Conservation (phyloP, 331 rosid species). For the Spiraea crenata region DNA sequence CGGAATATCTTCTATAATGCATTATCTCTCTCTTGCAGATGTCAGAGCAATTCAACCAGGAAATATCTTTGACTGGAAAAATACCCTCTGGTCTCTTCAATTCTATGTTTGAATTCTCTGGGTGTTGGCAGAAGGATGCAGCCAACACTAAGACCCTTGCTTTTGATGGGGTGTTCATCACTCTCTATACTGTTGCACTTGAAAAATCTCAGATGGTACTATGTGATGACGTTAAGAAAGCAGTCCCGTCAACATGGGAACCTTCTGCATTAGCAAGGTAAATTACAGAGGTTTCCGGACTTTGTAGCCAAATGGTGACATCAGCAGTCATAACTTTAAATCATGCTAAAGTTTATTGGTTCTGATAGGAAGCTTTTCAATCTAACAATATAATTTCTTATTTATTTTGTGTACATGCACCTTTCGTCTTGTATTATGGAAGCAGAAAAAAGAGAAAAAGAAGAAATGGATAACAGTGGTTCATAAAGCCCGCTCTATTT, state of each 20-base stretch:
- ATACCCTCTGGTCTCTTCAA: slow-evolving; percentile 97
- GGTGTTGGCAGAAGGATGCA: slow-evolving; percentile 99
- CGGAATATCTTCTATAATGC: not conserved
- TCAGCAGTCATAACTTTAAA: not conserved
- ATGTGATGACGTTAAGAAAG: slow-evolving; percentile 57
- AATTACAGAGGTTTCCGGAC: slow-evolving; percentile 21
- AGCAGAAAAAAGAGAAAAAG: not conserved
- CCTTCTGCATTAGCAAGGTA: slow-evolving; percentile 94
- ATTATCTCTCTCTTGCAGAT: slow-evolving; percentile 49
- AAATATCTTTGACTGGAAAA: slow-evolving; percentile 78
- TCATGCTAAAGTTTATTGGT: not conserved
- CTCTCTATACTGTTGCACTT: slow-evolving; percentile 85
- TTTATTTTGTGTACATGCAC: not conserved
- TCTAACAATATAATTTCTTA: not conserved
- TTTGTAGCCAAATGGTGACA: slow-evolving; percentile 1
- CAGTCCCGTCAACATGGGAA: slow-evolving; percentile 91
- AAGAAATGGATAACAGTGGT: not conserved
- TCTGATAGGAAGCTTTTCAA: not conserved
- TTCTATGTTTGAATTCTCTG: slow-evolving; percentile 89
- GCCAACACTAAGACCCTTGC: slow-evolving; percentile 83
- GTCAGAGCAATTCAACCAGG: slow-evolving; percentile 99
- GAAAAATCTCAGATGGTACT: slow-evolving; percentile 90
- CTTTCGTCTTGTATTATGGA: not conserved
- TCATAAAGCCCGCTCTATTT: not conserved
- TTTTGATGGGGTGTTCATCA: slow-evolving; percentile 91